Percentiles rank a stretch among this genome's conserved stretches.
phyloP scores from a whole-genome alignment of 1,284 basidiomycete species.

The Pisolithus thermaeus region DNA sequence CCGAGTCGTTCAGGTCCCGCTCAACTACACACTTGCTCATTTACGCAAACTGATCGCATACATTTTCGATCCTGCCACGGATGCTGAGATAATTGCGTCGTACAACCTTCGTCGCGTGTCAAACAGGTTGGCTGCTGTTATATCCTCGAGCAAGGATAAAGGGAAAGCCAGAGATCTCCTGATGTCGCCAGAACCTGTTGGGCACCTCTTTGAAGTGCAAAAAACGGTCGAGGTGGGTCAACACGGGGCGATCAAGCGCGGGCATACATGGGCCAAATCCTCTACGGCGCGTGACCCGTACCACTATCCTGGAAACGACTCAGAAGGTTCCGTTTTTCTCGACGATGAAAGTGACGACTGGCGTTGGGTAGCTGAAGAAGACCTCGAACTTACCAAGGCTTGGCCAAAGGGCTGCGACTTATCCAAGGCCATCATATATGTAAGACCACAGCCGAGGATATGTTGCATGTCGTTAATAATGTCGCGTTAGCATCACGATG shows the following conservation, averaged over 20 bases:
- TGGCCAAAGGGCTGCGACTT: constrained; percentile 49
- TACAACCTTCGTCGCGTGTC: constrained; percentile 12
- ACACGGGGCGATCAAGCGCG: constrained; percentile 49
- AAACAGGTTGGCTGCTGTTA: constrained; percentile 1
- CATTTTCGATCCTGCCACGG: constrained; percentile 41
- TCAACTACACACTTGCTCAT: constrained; percentile 64
- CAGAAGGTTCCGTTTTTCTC: constrained; percentile 21
- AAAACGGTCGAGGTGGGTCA: constrained; percentile 39
- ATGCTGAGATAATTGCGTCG: constrained; percentile 18
- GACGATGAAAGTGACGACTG: constrained; percentile 31
- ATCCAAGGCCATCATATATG: constrained; percentile 52
- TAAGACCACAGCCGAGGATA: constrained; percentile 30
- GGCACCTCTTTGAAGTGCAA: constrained; percentile 58
- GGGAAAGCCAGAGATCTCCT: constrained; percentile 22
- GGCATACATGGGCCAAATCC: constrained; percentile 44
- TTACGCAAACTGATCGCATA: constrained; percentile 58
- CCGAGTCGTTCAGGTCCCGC: constrained; percentile 62
- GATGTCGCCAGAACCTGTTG: constrained; percentile 9
- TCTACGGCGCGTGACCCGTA: constrained; percentile 55
- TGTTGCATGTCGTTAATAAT: constrained; percentile 4
- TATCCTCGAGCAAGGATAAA: constrained; percentile 15
- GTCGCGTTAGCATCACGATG: constrained; percentile 43
- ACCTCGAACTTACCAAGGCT: constrained; percentile 48
- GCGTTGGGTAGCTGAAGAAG: constrained; percentile 63
- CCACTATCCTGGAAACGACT: constrained; percentile 32